Evolutionary conservation across 73 alveolate genomes (phyloP).

Genomic region (Breviolum minutum): DNA sequence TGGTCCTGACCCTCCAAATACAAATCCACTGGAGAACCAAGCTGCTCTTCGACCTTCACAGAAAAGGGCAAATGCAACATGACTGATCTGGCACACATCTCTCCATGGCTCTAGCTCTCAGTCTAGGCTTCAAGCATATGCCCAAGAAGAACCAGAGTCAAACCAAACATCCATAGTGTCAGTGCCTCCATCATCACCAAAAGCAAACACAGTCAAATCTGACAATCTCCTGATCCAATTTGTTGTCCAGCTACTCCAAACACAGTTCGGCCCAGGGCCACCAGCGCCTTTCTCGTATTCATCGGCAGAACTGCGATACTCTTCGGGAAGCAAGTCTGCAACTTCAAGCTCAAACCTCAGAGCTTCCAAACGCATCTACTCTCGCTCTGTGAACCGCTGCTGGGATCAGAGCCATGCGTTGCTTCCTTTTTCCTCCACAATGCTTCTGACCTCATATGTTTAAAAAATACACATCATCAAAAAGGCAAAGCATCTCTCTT

Average conservation of each 20-base stretch:
- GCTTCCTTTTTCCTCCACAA: constrained; percentile 86
- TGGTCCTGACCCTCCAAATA: constrained; percentile 95
- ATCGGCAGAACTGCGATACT: constrained; percentile 61
- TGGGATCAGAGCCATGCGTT: constrained; percentile 41
- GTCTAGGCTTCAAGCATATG: constrained; percentile 26
- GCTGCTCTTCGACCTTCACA: constrained; percentile 47
- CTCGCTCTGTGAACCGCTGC: background rate
- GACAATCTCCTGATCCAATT: background rate
- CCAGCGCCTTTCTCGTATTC: constrained; percentile 48
- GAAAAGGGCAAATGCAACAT: background rate
- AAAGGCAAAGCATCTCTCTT: background rate
- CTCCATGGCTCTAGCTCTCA: background rate
- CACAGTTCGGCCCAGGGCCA: background rate
- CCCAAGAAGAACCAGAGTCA: constrained; percentile 95
- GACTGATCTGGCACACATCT: background rate
- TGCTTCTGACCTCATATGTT: constrained; percentile 44
- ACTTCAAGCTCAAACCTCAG: constrained; percentile 53
- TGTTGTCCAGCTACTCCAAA: background rate
- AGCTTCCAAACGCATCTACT: background rate
- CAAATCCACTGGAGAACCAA: constrained; percentile 80
- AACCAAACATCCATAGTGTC: constrained; percentile 95
- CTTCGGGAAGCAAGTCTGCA: constrained; percentile 68
- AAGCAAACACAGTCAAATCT: background rate
- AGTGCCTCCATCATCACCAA: background rate
- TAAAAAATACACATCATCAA: background rate